Conservation (phyloP, 2,329 filamentous ascomycete species). For the Nectriaceae sp. region DNA sequence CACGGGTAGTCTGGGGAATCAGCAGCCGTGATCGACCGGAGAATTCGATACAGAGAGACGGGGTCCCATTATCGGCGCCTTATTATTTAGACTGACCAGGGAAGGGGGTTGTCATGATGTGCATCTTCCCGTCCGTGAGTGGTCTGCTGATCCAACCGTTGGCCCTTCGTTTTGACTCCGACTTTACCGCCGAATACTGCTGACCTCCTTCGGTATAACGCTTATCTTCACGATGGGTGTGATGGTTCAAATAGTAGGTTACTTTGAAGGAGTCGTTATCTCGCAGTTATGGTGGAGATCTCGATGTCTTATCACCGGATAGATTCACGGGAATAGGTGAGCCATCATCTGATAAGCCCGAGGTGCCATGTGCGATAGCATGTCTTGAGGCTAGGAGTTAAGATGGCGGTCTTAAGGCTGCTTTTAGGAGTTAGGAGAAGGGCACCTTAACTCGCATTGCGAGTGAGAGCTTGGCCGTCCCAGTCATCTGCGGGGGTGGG, state of each 20-base stretch:
- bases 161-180: neutral
- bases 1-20: slow-evolving; percentile 16
- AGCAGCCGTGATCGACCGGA: slow-evolving; percentile 3
- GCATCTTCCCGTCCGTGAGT: neutral
- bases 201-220: no score
- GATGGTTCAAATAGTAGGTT: no score
- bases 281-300: neutral
- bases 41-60: neutral
- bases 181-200: neutral
- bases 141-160: neutral
- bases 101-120: neutral
- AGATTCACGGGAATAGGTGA: neutral
- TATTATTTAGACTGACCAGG: neutral
- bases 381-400: no score
- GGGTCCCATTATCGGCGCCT: slow-evolving; percentile 7
- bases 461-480: no score
- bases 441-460: no score
- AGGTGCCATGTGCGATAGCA: neutral
- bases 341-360: neutral
- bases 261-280: neutral
- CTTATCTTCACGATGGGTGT: no score
- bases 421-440: no score
- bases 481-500: no score
- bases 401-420: no score
- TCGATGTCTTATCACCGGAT: neutral